Evolutionary conservation across 164 flowering plant genomes (phyloP).

Genomic region (Brasenia schreberi): DNA sequence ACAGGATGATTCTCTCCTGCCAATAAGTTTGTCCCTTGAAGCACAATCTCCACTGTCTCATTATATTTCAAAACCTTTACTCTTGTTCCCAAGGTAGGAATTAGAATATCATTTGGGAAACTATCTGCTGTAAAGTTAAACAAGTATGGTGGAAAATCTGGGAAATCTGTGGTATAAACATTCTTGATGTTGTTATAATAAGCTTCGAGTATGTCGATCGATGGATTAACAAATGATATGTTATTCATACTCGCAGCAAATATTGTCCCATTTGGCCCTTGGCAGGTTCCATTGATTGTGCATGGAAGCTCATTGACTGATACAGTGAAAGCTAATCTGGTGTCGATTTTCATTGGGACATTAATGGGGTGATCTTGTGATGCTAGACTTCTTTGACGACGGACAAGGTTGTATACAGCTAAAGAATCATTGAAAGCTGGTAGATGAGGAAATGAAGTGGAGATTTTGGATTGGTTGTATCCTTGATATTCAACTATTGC

Average conservation of each 20-base stretch:
- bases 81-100: constrained; percentile 5
- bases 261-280: constrained; percentile 8
- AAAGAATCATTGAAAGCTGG: constrained; percentile 9
- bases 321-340: background rate
- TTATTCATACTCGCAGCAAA: constrained; percentile 14
- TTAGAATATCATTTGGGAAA: background rate
- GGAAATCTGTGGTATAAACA: background rate
- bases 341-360: constrained; percentile 13
- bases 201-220: constrained; percentile 8
- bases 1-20: constrained; percentile 12
- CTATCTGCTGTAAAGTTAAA: constrained; percentile 10
- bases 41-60: constrained; percentile 8
- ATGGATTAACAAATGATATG: constrained; percentile 8
- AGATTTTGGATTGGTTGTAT: background rate
- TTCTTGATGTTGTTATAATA: constrained; percentile 6
- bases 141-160: constrained; percentile 1
- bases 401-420: constrained; percentile 5
- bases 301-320: constrained; percentile 8
- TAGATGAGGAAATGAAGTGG: constrained; percentile 1
- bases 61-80: constrained; percentile 5
- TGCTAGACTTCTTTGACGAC: constrained; percentile 11
- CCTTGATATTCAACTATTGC: constrained; percentile 15
- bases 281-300: background rate
- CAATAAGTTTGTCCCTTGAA: constrained; percentile 9
- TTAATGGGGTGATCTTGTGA: constrained; percentile 10